A percentile compares a stretch with the other conserved stretches of the same genome.
Conservation (phyloP, 1,284 basidiomycete genomes). For the Rhodotorula sp. region DNA sequence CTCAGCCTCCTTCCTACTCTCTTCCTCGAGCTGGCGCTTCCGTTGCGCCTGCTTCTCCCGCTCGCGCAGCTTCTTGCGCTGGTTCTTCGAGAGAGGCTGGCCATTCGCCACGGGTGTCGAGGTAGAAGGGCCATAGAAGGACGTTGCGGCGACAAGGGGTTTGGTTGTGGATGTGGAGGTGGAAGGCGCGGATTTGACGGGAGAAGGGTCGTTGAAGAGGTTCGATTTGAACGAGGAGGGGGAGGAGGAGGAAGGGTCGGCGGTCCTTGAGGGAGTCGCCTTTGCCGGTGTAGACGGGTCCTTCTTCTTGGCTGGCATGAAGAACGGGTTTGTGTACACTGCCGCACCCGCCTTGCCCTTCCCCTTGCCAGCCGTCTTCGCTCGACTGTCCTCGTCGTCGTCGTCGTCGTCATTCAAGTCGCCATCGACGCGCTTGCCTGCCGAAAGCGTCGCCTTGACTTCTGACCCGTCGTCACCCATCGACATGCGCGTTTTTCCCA, state of each 20-base stretch:
- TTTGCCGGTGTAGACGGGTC: background rate
- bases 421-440: background rate
- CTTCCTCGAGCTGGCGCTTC: slow-evolving; percentile 9
- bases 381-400: slow-evolving; percentile 29
- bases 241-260: background rate
- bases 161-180: background rate
- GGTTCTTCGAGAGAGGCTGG: slow-evolving; percentile 21
- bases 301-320: background rate
- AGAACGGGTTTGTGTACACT: slow-evolving; percentile 13
- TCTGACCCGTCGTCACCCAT: slow-evolving; percentile 7
- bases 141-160: background rate
- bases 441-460: background rate
- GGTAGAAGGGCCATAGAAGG: slow-evolving; percentile 6
- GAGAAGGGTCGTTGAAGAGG: slow-evolving; percentile 24
- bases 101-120: background rate
- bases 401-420: slow-evolving; percentile 2
- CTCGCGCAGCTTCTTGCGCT: slow-evolving; percentile 31
- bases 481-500: slow-evolving; percentile 11
- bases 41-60: background rate
- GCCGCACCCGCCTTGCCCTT: background rate
- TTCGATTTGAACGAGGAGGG: background rate
- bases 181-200: slow-evolving; percentile 6
- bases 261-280: background rate
- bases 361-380: slow-evolving; percentile 19
- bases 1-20: background rate